phyloP scores from a whole-genome alignment of 179 eudicot species.

The Camellia oleifera region DNA sequence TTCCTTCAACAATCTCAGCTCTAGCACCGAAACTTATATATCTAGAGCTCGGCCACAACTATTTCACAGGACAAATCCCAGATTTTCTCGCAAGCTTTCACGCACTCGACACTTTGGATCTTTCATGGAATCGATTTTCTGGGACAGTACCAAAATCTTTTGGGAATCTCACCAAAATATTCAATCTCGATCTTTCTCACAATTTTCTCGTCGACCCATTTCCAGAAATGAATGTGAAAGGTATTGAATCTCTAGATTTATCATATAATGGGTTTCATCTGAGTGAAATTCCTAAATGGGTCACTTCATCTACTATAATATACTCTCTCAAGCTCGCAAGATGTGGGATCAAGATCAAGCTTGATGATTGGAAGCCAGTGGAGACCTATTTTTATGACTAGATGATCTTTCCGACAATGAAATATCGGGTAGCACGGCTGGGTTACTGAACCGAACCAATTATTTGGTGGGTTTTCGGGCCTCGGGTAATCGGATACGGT shows the following conservation, averaged over 20 bases:
- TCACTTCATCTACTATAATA: slow-evolving; percentile 39
- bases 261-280: slow-evolving; percentile 43
- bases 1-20: slow-evolving; percentile 34
- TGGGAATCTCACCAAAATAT: slow-evolving; percentile 49
- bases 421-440: slow-evolving; percentile 44
- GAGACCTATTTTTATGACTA: slow-evolving; percentile 44
- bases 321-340: slow-evolving; percentile 51
- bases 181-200: slow-evolving; percentile 46
- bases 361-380: slow-evolving; percentile 46
- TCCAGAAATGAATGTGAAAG: slow-evolving; percentile 41
- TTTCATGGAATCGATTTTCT: slow-evolving; percentile 39
- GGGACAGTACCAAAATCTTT: slow-evolving; percentile 48
- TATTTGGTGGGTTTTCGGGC: too few species aligned
- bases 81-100: slow-evolving; percentile 40
- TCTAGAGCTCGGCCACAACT: slow-evolving; percentile 43
- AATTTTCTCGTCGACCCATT: slow-evolving; percentile 46
- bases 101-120: slow-evolving; percentile 42
- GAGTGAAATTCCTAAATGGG: slow-evolving; percentile 46
- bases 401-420: slow-evolving; percentile 52
- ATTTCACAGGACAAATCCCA: slow-evolving; percentile 41
- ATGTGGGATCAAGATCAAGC: slow-evolving; percentile 52
- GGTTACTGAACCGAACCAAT: slow-evolving; percentile 35
- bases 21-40: slow-evolving; percentile 24
- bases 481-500: too few species aligned
- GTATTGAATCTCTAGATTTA: slow-evolving; percentile 48